Base-by-base conservation (phyloP, 1,139 yeast genomes). In the Blastobotrys arbuscula region DNA sequence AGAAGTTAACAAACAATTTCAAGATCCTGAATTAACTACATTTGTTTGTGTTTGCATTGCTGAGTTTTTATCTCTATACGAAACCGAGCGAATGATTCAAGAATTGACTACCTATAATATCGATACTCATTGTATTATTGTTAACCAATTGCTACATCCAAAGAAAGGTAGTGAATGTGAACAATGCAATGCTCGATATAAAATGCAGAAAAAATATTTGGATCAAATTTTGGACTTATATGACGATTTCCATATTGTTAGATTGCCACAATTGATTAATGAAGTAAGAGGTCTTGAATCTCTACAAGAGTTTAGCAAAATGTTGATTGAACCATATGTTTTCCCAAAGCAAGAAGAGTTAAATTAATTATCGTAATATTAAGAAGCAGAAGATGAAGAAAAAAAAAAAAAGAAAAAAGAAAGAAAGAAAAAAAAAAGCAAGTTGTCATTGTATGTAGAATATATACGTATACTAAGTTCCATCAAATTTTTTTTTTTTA, bases 11-110 rank as follows among this genome's bases (percentile, higher is more conserved):
- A 84, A 84, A 56, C 98, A 92, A 68, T 92, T 92, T 73, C 89
- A 95, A 61, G 82, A 92, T 68, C 96, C 98, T 2, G 97, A 92
- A 54, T 75, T 92, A 63, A 92, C 98, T 20, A 92, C 98, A 2
- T 92, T 92, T 67, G 87, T 92, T 24, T 92, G 97, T 71, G 98
- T 92, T 40, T 92, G 98, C 71, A 92, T 92, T 56, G 88, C 97
- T 42, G 98, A 92, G 70, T 92, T 92, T 69, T 76, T 92, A 63
- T 90, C 97, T 2, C 75, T 92, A 48, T 92, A 92, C 68, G 98
- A 92, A 70, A 90, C 97, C 21, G 98, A 92, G 72, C 82, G 98
- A 71, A 81, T 92, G 83, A 86, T 90, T 58, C 98, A 92, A 71
- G 98, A 92, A 66, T 78, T 92, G 65, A 84, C 89, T 72, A 82